Base-by-base conservation (phyloP, 441 rosid species). In the Arabidopsis lyrata region DNA sequence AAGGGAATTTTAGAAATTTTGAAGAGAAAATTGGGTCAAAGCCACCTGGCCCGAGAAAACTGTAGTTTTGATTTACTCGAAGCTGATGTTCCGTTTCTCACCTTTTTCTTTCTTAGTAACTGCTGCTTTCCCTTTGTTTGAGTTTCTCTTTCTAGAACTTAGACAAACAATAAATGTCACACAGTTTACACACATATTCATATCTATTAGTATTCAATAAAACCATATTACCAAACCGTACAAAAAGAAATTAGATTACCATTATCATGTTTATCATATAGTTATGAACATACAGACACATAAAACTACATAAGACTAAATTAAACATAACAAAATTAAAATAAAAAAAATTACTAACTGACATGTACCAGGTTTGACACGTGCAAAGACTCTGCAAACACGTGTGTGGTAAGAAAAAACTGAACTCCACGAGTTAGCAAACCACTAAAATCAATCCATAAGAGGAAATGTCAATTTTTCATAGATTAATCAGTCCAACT, bases 31-130 rank as follows among this genome's bases (percentile, higher is more conserved):
- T 76, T 74, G 81, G 77, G 96, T 89, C 95, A 91, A 91, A 86
- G 82, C 84, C 87, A 80, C 90, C 74, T 74, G 76, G 82, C 91
- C 93, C 97, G 83, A 89, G 97, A 86, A 86, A 85, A 85, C 92
- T 88, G 90, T 86, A 87, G 90, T 80, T 81, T 84, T 72, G 60
- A 81, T 86, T 79, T 77, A 75, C 82, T 81, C 95, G 81, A 91
- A 75, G 92, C 88, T 66, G 31, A 77, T 77, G 80, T 67, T 73
- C 69, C 80, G 69, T 70, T 50, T 38, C 47, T 65, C 18, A 52
- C 72, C 38, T 68, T 60, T 73, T 53, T 61, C 66, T 63, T 41
- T 52, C 78, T 62, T 72, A 52, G 81, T 66, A 66, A 72, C 77
- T 67, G 81, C 70, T 77, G 81, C 74, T 59, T 72, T 71, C 56